phyloP scores from a whole-genome alignment of 495 filamentous ascomycete species.

The Neurospora hispaniola region DNA sequence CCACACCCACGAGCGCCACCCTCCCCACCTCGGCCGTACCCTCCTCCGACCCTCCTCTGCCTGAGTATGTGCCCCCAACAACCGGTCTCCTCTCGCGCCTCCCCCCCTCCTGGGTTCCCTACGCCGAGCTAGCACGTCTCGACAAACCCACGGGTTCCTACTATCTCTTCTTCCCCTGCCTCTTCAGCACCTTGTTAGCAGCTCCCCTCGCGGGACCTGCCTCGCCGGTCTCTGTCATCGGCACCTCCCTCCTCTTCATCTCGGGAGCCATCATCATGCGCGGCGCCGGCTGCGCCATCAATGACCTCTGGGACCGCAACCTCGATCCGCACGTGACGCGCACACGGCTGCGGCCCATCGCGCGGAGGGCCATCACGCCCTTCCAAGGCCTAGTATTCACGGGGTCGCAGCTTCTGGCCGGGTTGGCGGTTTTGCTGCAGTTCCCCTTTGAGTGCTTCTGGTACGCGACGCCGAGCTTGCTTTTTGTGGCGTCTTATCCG shows the following conservation, averaged over 20 bases:
- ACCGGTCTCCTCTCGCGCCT: slow-evolving; percentile 69
- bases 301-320: slow-evolving; percentile 93
- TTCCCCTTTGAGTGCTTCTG: slow-evolving; percentile 76
- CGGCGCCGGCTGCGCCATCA: slow-evolving; percentile 95
- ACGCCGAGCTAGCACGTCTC: slow-evolving; percentile 84
- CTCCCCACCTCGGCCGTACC: background rate
- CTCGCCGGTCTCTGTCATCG: slow-evolving; percentile 43
- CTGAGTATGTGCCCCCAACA: slow-evolving; percentile 54
- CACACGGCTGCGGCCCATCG: slow-evolving; percentile 81
- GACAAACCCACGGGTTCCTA: slow-evolving; percentile 93
- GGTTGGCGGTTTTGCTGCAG: slow-evolving; percentile 72
- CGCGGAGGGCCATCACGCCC: slow-evolving; percentile 70
- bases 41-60: slow-evolving; percentile 1
- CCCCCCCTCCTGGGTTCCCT: slow-evolving; percentile 70
- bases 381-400: slow-evolving; percentile 70
- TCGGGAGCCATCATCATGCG: slow-evolving; percentile 88
- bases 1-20: background rate
- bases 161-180: slow-evolving; percentile 91
- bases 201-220: slow-evolving; percentile 52
- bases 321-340: slow-evolving; percentile 84
- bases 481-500: slow-evolving; percentile 76
- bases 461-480: slow-evolving; percentile 67
- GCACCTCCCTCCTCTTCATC: slow-evolving; percentile 70
- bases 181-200: slow-evolving; percentile 75
- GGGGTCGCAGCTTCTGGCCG: slow-evolving; percentile 66